Percentiles rank a stretch among this genome's conserved stretches.
These are phyloP conservation scores for Anthracocystis walkeri DNA, from an alignment of 1,284 basidiomycete genomes.

Conservation along the genomic window DNA sequence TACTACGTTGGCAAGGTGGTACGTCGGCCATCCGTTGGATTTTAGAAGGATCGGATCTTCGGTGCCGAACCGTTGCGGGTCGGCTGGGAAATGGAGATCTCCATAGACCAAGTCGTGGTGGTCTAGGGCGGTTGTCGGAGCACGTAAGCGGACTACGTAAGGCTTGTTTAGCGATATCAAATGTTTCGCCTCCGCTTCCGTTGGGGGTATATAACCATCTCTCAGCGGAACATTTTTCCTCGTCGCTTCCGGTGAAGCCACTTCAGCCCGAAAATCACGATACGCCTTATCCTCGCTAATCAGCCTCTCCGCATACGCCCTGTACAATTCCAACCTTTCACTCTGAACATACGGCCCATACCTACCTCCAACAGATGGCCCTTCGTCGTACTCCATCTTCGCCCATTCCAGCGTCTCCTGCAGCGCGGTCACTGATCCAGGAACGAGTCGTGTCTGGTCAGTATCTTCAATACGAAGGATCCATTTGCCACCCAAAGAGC, in stretches of 20 bases:
- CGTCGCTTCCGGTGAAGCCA: constrained; percentile 74
- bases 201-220: constrained; percentile 81
- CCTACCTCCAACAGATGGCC: constrained; percentile 72
- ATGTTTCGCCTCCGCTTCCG: constrained; percentile 82
- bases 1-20: constrained; percentile 94
- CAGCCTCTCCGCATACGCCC: constrained; percentile 78
- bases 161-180: constrained; percentile 81
- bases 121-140: constrained; percentile 19
- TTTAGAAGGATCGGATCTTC: constrained; percentile 95
- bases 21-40: constrained; percentile 92
- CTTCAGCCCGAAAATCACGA: constrained; percentile 85
- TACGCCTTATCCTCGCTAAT: constrained; percentile 90
- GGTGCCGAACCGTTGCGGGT: constrained; percentile 63
- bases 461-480: constrained; percentile 95
- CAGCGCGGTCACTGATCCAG: constrained; percentile 85
- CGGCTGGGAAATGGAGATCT: constrained; percentile 74
- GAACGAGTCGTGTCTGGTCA: constrained; percentile 76
- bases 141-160: constrained; percentile 79
- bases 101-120: constrained; percentile 81
- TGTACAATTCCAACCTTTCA: constrained; percentile 86
- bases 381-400: constrained; percentile 91
- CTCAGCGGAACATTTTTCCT: constrained; percentile 77
- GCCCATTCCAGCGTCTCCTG: constrained; percentile 86
- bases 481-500: constrained; percentile 85
- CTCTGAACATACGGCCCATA: constrained; percentile 75